Evolutionary conservation across 371 early-diverging fungal species (phyloP).

Genomic region (Blakeslea trispora): DNA sequence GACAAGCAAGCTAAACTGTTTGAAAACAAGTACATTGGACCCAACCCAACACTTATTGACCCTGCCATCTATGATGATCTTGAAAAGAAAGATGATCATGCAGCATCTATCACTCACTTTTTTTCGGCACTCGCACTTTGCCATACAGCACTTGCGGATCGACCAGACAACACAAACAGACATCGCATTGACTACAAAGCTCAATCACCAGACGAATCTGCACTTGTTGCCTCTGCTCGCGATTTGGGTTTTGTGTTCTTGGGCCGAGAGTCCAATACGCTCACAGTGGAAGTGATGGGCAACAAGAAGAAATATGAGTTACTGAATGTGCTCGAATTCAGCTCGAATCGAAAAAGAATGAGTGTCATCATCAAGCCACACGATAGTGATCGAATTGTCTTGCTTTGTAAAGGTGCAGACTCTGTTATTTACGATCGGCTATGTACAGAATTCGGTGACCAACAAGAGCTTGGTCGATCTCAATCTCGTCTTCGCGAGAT

Average conservation of each 20-base stretch:
- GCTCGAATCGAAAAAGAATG: conserved; percentile 86
- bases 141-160: conserved; percentile 85
- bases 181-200: conserved; percentile 77
- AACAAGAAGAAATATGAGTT: conserved; percentile 45
- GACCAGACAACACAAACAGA: conserved; percentile 46
- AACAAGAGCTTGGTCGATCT: conserved; percentile 42
- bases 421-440: conserved; percentile 85
- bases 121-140: conserved; percentile 87
- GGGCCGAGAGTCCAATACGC: conserved; percentile 61
- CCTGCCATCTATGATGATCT: conserved; percentile 45
- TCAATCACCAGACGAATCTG: conserved; percentile 94
- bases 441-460: conserved; percentile 47
- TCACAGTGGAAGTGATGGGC: conserved; percentile 39
- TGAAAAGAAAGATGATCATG: conserved; percentile 22
- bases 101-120: conserved; percentile 55
- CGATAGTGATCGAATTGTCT: conserved; percentile 73
- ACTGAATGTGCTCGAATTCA: conserved; percentile 75
- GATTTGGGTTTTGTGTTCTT: conserved; percentile 80
- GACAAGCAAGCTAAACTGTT: conserved; percentile 36
- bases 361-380: conserved; percentile 71
- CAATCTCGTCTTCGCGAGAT: conserved; percentile 36
- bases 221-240: conserved; percentile 85
- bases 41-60: conserved; percentile 49
- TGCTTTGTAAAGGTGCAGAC: conserved; percentile 98
- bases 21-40: conserved; percentile 35